These are phyloP conservation scores for Epichloe hybrida DNA, from an alignment of 2,329 filamentous ascomycete genomes.

Conservation along the genomic window DNA sequence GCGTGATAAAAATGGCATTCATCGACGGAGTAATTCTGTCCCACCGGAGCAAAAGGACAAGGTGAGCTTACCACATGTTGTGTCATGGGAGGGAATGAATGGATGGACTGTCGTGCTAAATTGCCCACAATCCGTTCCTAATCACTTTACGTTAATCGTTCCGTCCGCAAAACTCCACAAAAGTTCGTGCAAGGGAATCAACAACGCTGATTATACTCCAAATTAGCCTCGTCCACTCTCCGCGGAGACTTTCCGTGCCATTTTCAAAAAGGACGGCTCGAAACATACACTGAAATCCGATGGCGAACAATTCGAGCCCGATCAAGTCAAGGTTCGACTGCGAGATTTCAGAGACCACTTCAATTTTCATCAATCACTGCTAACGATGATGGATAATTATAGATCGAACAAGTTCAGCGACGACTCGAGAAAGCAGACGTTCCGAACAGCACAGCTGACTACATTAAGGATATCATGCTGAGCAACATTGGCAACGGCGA, in stretches of 20 bases:
- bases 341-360: neutral
- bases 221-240: constrained; percentile 37
- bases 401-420: constrained; percentile 29
- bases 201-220: neutral
- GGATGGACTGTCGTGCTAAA: neutral
- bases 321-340: constrained; percentile 16
- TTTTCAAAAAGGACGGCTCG: constrained; percentile 51
- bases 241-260: constrained; percentile 44
- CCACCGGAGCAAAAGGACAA: constrained; percentile 34
- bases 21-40: constrained; percentile 41
- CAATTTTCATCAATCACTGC: neutral
- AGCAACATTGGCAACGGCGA: constrained; percentile 56
- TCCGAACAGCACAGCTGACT: constrained; percentile 40
- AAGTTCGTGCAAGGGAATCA: neutral
- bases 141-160: neutral
- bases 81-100: neutral
- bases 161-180: neutral
- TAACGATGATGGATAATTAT: neutral
- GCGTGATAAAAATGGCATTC: constrained; percentile 47
- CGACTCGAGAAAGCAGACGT: constrained; percentile 31
- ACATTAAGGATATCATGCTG: constrained; percentile 40
- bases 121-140: neutral
- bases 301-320: constrained; percentile 20
- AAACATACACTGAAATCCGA: constrained; percentile 32
- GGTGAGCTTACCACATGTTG: constrained; percentile 22